A percentile compares a stretch with the other conserved stretches of the same genome.
These are phyloP conservation scores for Teratosphaeriaceae sp. DNA, from an alignment of 2,329 filamentous ascomycete genomes.

Conservation along the genomic window DNA sequence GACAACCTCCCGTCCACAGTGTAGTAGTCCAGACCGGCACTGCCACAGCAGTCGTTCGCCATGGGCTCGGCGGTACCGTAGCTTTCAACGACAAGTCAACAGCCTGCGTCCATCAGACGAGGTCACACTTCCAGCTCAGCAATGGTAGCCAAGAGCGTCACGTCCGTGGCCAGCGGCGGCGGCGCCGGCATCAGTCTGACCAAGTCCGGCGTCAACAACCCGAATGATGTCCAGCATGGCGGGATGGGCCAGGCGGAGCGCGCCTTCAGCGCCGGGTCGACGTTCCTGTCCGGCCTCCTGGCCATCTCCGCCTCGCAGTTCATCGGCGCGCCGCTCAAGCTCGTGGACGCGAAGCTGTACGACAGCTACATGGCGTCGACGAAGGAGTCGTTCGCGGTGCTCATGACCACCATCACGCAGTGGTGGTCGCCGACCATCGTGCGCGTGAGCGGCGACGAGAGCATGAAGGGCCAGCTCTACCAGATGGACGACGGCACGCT, in stretches of 20 bases:
- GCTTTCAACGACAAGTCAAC: too few species aligned
- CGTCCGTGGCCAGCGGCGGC: conserved; percentile 7
- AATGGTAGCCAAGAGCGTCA: conserved; percentile 5
- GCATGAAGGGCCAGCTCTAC: conserved; percentile 67
- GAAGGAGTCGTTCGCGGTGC: conserved; percentile 74
- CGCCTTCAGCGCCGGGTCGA: conserved; percentile 44
- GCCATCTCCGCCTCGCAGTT: conserved; percentile 63
- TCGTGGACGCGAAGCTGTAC: conserved; percentile 68
- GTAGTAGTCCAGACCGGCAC: too few species aligned
- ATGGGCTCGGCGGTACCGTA: too few species aligned
- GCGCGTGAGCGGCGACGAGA: conserved; percentile 75
- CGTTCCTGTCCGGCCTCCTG: conserved; percentile 44
- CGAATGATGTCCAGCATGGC: conserved; percentile 37
- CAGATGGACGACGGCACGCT: conserved; percentile 65
- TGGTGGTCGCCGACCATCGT: conserved; percentile 83
- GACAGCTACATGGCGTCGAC: conserved; percentile 83
- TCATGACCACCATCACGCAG: conserved; percentile 73
- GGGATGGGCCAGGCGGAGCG: conserved; percentile 43
- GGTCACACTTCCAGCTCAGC: too few species aligned
- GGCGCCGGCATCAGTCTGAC: conserved; percentile 36
- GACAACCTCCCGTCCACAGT: too few species aligned
- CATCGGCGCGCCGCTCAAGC: conserved; percentile 68
- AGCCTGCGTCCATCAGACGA: too few species aligned
- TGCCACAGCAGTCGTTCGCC: too few species aligned
- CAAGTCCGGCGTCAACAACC: conserved; percentile 35